Evolutionary conservation across 441 rosid genomes (phyloP), one percentile per base, ranked within the genome.

Genomic region (Erysimum cheiri): DNA sequence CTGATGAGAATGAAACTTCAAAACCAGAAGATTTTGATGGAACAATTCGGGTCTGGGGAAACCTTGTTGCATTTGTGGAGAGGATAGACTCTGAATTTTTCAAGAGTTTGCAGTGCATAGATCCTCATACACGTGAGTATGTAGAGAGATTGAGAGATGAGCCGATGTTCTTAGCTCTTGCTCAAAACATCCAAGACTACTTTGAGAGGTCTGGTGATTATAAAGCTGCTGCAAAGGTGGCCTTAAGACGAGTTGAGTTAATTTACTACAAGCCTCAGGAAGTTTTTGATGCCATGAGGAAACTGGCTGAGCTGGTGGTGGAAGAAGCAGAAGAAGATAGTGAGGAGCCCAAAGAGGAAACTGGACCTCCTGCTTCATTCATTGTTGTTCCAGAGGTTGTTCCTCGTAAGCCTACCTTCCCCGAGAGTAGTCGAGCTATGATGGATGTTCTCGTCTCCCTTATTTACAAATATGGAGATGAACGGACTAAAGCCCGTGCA

Each of bases 241-340:
- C 88, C 10, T 46, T 84, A 44, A 78, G 84, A 78, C 84, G 80
- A 26, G 91, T 86, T 40, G 93, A 90, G 61, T 84, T 85, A 58
- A 64, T 90, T 50, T 86, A 90, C 80, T 90, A 90, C 77, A 90
- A 90, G 67, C 91, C 91, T 5, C 96, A 87, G 70, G 90, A 70
- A 74, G 91, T 90, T 31, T 88, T 83, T 77, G 96, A 86, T 46
- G 93, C 96, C 4, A 85, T 90, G 91, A 88, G 88, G 82, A 90
- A 90, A 73, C 67, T 84, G 69, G 89, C 82, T 59, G 96, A 85
- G 78, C 81, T 64, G 72, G 59, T 80, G 44, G 54, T 54, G n/a
- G 84, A 70, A 26, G 85, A 80, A 55, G 87, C 58, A 76, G 66
- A 73, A 69, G 74, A 76, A 70, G 84, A 70, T 6, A 82, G 75